Percentiles rank a stretch among this genome's conserved stretches.
Evolutionary conservation across 2,329 filamentous ascomycete species (phyloP).

Genomic region (Nectriaceae sp.): DNA sequence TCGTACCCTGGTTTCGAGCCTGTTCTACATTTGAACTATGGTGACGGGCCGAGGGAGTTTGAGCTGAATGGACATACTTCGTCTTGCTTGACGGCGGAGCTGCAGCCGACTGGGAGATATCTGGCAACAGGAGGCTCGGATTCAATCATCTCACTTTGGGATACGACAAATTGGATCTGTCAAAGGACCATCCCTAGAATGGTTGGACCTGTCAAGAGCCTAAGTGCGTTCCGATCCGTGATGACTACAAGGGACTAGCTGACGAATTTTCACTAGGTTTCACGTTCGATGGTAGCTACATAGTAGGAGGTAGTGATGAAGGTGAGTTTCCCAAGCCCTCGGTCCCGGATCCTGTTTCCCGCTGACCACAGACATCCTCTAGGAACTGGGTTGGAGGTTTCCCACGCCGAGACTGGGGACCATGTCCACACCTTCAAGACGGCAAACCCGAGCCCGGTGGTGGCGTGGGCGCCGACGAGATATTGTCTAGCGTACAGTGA

Average conservation of each 20-base stretch:
- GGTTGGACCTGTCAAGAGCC: constrained; percentile 67
- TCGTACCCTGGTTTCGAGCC: constrained; percentile 66
- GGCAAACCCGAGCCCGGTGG: constrained; percentile 61
- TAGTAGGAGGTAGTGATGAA: constrained; percentile 75
- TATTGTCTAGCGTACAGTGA: constrained; percentile 78
- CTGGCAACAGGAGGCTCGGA: constrained; percentile 77
- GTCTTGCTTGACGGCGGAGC: constrained; percentile 66
- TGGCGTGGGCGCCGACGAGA: constrained; percentile 74
- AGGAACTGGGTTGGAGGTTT: constrained; percentile 67
- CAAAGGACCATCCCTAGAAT: constrained; percentile 70
- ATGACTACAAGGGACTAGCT: background rate
- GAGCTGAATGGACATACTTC: constrained; percentile 72
- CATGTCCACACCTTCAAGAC: constrained; percentile 73
- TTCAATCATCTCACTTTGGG: constrained; percentile 75
- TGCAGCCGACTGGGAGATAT: constrained; percentile 71
- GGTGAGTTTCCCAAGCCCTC: constrained; percentile 50
- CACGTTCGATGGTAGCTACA: constrained; percentile 75
- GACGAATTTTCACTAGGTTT: constrained; percentile 54
- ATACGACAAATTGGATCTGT: constrained; percentile 77
- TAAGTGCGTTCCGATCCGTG: constrained; percentile 51
- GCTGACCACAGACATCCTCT: background rate
- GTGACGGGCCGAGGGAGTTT: constrained; percentile 52
- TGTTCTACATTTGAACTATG: constrained; percentile 50
- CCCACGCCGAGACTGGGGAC: constrained; percentile 74
- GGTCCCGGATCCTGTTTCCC: background rate